phyloP scores from a whole-genome alignment of 1,284 basidiomycete species.

The Marasmius oreades region DNA sequence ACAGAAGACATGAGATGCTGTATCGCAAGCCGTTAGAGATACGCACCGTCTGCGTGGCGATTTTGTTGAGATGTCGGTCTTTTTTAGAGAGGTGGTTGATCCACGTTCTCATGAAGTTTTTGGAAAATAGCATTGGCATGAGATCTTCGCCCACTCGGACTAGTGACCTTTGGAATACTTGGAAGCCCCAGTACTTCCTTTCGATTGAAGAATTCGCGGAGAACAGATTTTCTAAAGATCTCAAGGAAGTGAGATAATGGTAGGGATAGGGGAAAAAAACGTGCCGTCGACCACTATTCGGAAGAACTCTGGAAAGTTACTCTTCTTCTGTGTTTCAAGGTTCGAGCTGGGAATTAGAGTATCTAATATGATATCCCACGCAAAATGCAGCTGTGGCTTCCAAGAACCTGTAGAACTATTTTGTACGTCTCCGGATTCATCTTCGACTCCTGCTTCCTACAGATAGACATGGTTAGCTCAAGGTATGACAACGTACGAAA shows the following conservation, averaged over 20 bases:
- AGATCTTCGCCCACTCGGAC: slow-evolving; percentile 63
- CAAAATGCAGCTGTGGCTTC: slow-evolving; percentile 92
- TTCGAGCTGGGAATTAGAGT: slow-evolving; percentile 57
- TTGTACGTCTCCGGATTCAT: slow-evolving; percentile 42
- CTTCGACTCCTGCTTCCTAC: slow-evolving; percentile 60
- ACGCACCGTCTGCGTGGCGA: slow-evolving; percentile 76
- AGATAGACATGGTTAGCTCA: background rate
- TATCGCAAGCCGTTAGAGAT: background rate
- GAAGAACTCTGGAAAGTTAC: slow-evolving; percentile 89
- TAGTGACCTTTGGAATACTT: slow-evolving; percentile 83
- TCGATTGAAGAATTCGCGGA: slow-evolving; percentile 81
- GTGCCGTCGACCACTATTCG: slow-evolving; percentile 85
- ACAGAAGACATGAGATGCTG: slow-evolving; percentile 3
- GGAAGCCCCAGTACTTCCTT: slow-evolving; percentile 95
- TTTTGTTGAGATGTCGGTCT: slow-evolving; percentile 88
- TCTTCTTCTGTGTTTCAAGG: slow-evolving; percentile 37
- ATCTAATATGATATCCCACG: slow-evolving; percentile 85
- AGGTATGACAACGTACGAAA: slow-evolving; percentile 8
- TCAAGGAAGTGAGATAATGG: slow-evolving; percentile 11
- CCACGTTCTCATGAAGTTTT: slow-evolving; percentile 96
- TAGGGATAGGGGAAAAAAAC: slow-evolving; percentile 17
- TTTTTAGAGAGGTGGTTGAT: slow-evolving; percentile 90
- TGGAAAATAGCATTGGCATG: slow-evolving; percentile 87
- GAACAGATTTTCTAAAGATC: slow-evolving; percentile 77
- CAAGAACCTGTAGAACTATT: slow-evolving; percentile 62